phyloP scores from a whole-genome alignment of 208 protist species.

The Leishmania guyanensis region DNA sequence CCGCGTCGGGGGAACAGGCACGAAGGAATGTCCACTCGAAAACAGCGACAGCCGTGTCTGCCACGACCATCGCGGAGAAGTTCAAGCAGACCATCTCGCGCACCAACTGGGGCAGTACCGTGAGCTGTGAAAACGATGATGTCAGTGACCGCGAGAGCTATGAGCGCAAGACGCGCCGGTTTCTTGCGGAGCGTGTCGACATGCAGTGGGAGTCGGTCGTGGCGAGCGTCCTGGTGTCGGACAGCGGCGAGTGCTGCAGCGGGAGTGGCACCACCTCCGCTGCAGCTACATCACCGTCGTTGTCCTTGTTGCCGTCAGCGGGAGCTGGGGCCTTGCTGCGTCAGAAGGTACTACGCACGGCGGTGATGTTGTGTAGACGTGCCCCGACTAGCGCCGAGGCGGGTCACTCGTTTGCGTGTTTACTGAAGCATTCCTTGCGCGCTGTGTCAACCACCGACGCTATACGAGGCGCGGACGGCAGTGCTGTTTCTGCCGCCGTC shows the following conservation, averaged over 20 bases:
- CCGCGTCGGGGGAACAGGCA: neutral
- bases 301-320: neutral
- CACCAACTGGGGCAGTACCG: neutral
- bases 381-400: constrained; percentile 22
- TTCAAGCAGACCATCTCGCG: neutral
- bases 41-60: neutral
- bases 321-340: constrained; percentile 7
- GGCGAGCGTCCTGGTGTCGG: constrained; percentile 10
- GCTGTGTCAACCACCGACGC: constrained; percentile 20
- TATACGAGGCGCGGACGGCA: constrained; percentile 16
- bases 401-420: constrained; percentile 30
- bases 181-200: constrained; percentile 19
- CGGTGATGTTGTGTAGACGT: constrained; percentile 19
- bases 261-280: neutral
- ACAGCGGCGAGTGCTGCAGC: constrained; percentile 6
- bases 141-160: constrained; percentile 16
- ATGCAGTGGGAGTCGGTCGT: constrained; percentile 34
- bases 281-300: neutral
- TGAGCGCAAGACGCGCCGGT: constrained; percentile 30
- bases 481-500: neutral
- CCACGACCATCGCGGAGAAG: neutral
- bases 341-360: constrained; percentile 28
- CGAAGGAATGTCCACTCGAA: neutral
- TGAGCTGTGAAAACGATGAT: constrained; percentile 4
- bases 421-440: constrained; percentile 33